Percentiles rank a stretch among this genome's conserved stretches.
Conservation (phyloP, 345 rosid species). For the Hibiscus trionum region DNA sequence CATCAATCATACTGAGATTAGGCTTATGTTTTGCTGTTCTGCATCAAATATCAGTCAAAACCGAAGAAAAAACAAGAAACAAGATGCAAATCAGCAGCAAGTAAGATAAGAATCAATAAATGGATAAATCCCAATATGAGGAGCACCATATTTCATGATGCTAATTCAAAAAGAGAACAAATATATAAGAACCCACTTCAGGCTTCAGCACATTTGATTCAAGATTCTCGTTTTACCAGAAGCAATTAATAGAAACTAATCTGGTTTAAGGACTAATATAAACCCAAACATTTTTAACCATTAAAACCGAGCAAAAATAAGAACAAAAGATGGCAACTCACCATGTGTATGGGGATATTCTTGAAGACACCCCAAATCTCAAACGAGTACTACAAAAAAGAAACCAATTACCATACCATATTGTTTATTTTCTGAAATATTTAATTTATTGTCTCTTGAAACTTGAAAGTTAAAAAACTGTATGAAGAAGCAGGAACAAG, state of each 20-base stretch:
- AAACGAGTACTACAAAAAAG: background rate
- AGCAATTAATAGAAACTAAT: background rate
- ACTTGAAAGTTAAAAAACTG: background rate
- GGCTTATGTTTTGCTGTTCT: background rate
- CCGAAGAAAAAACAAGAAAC: background rate
- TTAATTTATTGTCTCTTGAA: background rate
- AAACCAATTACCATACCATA: background rate
- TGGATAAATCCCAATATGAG: constrained; percentile 28
- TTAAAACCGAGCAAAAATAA: background rate
- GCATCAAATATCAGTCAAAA: constrained; percentile 6
- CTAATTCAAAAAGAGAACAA: too few relatives aligned
- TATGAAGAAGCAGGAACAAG: constrained; percentile 21
- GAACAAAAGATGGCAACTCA: constrained; percentile 20
- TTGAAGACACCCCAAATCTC: constrained; percentile 28
- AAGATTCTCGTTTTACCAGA: too few relatives aligned
- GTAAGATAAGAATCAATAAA: constrained; percentile 3
- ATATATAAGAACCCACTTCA: too few relatives aligned
- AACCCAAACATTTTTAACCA: background rate
- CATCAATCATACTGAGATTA: constrained; percentile 12
- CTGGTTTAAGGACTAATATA: constrained; percentile 3
- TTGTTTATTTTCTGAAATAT: background rate
- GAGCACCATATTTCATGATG: constrained; percentile 14
- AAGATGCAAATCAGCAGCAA: constrained; percentile 7
- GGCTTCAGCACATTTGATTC: constrained; percentile 20
- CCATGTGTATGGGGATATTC: constrained; percentile 17